Evolutionary conservation across 2,329 filamentous ascomycete genomes (phyloP), one percentile per base, ranked within the genome.

Genomic region (Lojkania enalia): DNA sequence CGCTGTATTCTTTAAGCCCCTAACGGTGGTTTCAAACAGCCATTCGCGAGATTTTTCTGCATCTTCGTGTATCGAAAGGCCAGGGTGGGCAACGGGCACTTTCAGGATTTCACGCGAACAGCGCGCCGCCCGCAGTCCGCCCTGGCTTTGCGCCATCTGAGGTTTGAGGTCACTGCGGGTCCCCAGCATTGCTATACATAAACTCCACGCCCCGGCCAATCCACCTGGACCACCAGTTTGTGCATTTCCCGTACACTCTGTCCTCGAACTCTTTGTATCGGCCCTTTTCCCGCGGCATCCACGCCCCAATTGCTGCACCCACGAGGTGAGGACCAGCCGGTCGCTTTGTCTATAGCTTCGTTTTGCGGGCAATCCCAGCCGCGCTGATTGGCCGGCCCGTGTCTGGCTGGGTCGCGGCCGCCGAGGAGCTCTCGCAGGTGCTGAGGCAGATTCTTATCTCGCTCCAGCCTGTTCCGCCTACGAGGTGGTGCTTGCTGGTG

Each of bases 161-260:
- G 39, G 44, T 38, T 42, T 42, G 16, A 25, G 29, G 20, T 46
- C 36, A 41, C 43, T 46, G 43, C 35, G 39, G 59, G 61, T 60
- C 58, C 48, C 50, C 54, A 45, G 48, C 43, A 39, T 46, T 41
- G 48, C 53, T 50, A 51, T 61, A 64, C 57, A 61, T 64, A 64
- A 62, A 48, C 49, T 36, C 16, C 9, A 15, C 16, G 16, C 40
- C 44, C 50, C 42, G 50, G 55, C 52, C 57, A 43, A 49, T 49
- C 47, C 44, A 42, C 45, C 27, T 27, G 25, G 23, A 44, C 41
- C 38, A 44, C 44, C 43, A 25, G 43, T 46, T 46, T 44, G 46
- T 42, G 44, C 39, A 31, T 44, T 32, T 39, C 35, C 27, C 16
- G 16, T 32, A 4, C n/a, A 27, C 29, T 27, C 35, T 32, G 12